Evolutionary conservation across 768 basidiomycete species (phyloP).

Genomic region (Tulasnella sp.): DNA sequence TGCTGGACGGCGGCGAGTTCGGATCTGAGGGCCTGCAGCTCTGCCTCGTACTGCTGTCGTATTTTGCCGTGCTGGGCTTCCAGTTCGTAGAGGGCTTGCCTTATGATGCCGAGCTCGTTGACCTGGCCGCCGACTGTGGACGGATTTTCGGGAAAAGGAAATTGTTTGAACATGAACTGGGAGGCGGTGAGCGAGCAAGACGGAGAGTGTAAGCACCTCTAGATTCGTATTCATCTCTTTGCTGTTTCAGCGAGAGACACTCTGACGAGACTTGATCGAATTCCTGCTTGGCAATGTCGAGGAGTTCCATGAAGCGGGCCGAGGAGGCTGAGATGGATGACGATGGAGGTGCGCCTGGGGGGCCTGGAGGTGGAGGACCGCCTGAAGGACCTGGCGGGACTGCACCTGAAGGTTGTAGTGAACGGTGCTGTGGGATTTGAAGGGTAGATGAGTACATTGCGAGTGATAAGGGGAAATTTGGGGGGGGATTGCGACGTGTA

Average conservation of each 20-base stretch:
- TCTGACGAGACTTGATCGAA: conserved; percentile 74
- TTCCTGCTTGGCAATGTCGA: conserved; percentile 79
- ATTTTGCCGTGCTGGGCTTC: conserved; percentile 85
- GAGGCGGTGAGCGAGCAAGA: neutral
- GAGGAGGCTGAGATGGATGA: neutral
- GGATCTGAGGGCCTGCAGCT: conserved; percentile 64
- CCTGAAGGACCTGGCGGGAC: conserved; percentile 36
- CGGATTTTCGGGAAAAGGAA: conserved; percentile 16
- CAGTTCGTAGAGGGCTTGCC: conserved; percentile 86
- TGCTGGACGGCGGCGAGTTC: conserved; percentile 47
- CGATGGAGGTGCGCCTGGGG: conserved; percentile 3
- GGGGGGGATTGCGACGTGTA: neutral
- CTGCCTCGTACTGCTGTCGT: conserved; percentile 81
- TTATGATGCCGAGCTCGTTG: conserved; percentile 84
- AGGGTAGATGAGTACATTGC: neutral
- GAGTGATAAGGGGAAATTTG: neutral
- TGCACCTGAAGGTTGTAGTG: conserved; percentile 42
- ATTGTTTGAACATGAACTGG: conserved; percentile 18
- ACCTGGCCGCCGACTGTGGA: conserved; percentile 70
- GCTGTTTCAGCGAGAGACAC: conserved; percentile 59
- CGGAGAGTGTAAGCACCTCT: conserved; percentile 54
- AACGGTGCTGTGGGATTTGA: conserved; percentile 40
- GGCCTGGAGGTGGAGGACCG: conserved; percentile 11
- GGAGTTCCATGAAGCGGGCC: conserved; percentile 65
- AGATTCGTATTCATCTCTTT: conserved; percentile 85